A percentile compares a stretch with the other conserved stretches of the same genome.
Conservation (phyloP, 768 basidiomycete species). For the Termitomyces heimii region DNA sequence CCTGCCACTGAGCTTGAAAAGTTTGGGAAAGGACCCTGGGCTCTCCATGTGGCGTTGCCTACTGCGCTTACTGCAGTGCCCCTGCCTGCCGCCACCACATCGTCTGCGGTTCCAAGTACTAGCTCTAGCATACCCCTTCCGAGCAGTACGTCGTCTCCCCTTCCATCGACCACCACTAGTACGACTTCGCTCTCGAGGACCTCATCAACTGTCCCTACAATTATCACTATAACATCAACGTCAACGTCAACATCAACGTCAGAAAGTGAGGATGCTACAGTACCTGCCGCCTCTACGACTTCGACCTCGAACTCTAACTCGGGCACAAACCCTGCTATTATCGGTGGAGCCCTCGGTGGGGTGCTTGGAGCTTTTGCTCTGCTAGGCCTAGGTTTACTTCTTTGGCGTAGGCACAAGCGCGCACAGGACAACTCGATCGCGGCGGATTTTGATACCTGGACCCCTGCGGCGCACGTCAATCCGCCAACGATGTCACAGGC, state of each 20-base stretch:
- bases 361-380: conserved; percentile 6
- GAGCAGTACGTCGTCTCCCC: neutral
- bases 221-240: conserved; percentile 4
- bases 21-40: conserved; percentile 9
- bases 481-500: conserved; percentile 1
- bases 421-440: neutral
- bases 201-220: neutral
- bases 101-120: neutral
- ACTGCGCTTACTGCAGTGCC: conserved; percentile 1
- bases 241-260: conserved; percentile 4
- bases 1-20: conserved; percentile 6
- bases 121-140: neutral
- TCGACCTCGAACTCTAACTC: neutral
- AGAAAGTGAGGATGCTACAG: neutral
- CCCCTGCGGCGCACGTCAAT: conserved; percentile 6
- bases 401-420: conserved; percentile 6
- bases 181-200: neutral
- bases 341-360: conserved; percentile 11
- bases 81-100: conserved; percentile 1
- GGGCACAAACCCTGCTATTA: conserved; percentile 1
- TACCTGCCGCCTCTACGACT: neutral
- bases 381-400: conserved; percentile 1
- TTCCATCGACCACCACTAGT: neutral
- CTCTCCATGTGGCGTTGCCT: conserved; percentile 2
- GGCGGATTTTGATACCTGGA: conserved; percentile 9